Evolutionary conservation across 441 rosid species (phyloP), one percentile per base, ranked within the genome.

Genomic region (Biscutella laevigata): DNA sequence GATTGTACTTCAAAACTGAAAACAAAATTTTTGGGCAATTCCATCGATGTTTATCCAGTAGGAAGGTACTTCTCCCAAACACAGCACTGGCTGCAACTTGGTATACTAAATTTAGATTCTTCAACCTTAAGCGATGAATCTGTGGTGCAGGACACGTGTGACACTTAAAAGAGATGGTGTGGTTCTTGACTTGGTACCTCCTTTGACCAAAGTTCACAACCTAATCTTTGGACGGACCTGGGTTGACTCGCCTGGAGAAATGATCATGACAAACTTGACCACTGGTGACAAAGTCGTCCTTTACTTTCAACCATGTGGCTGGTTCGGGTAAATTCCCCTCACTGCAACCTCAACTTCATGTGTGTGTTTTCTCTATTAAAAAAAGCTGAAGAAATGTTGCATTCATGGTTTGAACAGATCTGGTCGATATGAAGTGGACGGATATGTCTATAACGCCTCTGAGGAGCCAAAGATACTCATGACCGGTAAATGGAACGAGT

Each of bases 381-480:
- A n/a, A 6, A 39, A 40, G 45, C 39, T 66, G 24, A 35, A 43
- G 17, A 19, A 1, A 32, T 32, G 7, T n/a, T 39, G 45, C 27
- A 32, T 46, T 47, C 7, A 33, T 50, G 35, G 30, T 55, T 27
- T 61, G 36, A 49, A 51, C 84, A 89, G 99, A 51, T 72, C 99
- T 76, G 97, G 97, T 53, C 95, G 97, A 22, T 94, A 81, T 72
- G 97, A 94, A 71, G 95, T 94, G 65, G 96, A 94, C 61, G 99
- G 99, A 50, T 94, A 94, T 64, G 95, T 89, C 19, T 94, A 86
- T 38, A 81, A 83, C 67, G 80, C 91, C 8, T 65, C 76, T 26
- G 97, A 92, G 82, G 95, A 92, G 65, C 99, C 97, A 29, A 84
- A 92, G 78, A 72, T 92, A 34, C 60, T 94, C 78, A 84, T 89